Percentiles rank a stretch among this genome's conserved stretches.
Conservation (phyloP, 2,329 filamentous ascomycete genomes). For the Fonsecaea erecta region DNA sequence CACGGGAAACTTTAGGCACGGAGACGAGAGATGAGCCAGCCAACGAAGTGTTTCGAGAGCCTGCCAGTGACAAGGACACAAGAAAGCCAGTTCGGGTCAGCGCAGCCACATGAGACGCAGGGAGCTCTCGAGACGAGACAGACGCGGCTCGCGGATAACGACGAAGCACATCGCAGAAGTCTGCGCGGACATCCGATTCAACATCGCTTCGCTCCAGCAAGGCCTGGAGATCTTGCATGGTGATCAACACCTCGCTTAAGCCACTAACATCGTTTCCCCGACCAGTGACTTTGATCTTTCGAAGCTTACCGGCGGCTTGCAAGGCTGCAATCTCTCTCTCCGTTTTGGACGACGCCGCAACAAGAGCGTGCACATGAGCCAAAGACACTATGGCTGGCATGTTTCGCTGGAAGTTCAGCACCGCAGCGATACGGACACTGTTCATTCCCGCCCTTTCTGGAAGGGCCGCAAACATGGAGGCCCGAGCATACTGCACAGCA, state of each 20-base stretch:
- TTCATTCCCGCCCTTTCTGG: constrained; percentile 66
- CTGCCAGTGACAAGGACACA: constrained; percentile 50
- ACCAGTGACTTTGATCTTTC: constrained; percentile 61
- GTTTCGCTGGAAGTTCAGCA: constrained; percentile 60
- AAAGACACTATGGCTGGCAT: constrained; percentile 64
- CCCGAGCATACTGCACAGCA: constrained; percentile 58
- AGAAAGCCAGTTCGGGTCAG: constrained; percentile 61
- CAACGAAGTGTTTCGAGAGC: constrained; percentile 27
- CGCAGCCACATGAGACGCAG: constrained; percentile 52
- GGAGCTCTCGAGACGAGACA: constrained; percentile 52
- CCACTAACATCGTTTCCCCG: constrained; percentile 61
- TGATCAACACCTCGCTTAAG: constrained; percentile 63
- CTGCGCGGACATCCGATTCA: constrained; percentile 24
- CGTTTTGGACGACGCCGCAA: constrained; percentile 60
- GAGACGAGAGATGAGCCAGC: constrained; percentile 32
- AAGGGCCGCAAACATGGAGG: constrained; percentile 60
- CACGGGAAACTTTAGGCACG: constrained; percentile 34
- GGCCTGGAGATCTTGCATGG: constrained; percentile 58
- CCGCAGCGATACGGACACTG: constrained; percentile 62
- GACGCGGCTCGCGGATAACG: constrained; percentile 54
- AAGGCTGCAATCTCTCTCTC: constrained; percentile 64
- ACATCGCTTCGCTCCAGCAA: constrained; percentile 45
- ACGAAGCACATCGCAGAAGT: constrained; percentile 47
- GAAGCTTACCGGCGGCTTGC: constrained; percentile 55
- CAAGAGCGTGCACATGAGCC: constrained; percentile 64